Evolutionary conservation across 169 alveolate species (phyloP), one percentile per base, ranked within the genome.

Genomic region (Cryptosporidium canis): DNA sequence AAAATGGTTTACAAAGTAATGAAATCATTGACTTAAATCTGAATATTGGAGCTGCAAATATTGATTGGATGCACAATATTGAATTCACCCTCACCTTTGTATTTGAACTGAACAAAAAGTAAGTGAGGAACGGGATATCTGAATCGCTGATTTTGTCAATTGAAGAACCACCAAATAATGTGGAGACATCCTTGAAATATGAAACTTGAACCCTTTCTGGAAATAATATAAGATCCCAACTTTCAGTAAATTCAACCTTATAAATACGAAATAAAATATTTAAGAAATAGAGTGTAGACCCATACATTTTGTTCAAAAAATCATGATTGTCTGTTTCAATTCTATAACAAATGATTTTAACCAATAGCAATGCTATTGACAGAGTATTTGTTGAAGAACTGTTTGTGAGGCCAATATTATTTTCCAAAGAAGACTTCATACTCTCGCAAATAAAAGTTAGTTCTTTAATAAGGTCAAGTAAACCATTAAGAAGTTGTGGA

Each of bases 201-300:
- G 55, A 11, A 1, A 33, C 39, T 35, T 77, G 16, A 55, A 9
- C n/a, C 29, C n/a, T 12, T 55, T 58, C 64, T 39, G 87, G 77
- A 77, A 58, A 58, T 16, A 77, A 66, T 55, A 77, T 58, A 21
- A 77, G 47, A 58, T 77, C 72, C 87, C 87, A 77, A 9, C 44
- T 77, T 21, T 53, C 72, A 35, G 77, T 77, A 48, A 77, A 61
- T 43, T 77, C 87, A 18, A 77, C 12, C 35, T 77, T 77, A 77
- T 77, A 77, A 29, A 77, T 53, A 0, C 61, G 37, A 43, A 77
- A 77, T 21, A 77, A 9, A 43, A 58, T 39, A 24, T 53, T 61
- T 24, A 77, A 35, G 55, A 71, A 77, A 43, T 77, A 41, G 24
- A 77, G 35, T 55, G 87, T 43, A 11, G 61, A 35, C 9, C 56